Evolutionary conservation across 2,329 filamentous ascomycete species (phyloP), one percentile per base, ranked within the genome.

Genomic region (Colletotrichum spinosum): DNA sequence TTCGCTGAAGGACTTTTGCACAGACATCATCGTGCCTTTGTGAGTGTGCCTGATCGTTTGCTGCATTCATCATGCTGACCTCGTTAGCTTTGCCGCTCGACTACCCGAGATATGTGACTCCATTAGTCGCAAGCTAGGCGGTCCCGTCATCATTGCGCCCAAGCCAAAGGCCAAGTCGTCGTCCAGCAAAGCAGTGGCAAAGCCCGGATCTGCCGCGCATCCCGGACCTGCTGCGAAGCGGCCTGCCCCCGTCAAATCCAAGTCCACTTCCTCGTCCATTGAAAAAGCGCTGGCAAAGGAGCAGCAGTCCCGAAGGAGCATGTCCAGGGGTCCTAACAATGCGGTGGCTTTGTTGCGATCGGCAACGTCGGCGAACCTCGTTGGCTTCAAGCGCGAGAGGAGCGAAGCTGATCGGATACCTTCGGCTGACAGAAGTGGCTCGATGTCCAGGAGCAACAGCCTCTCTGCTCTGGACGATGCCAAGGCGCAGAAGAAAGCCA

Each of bases 1-100:
- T 72, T 87, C 90, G 7, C 79, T 94, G 7, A 88, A 86, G 68
- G 90, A 91, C 73, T 96, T 95, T 73, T 95, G 92, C 72, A 83
- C 92, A 13, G 92, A 96, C 73, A 90, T 96, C 45, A 88, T 96
- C 70, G 81, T 93, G 49, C 92, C 92, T 39, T 95, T 95, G 87
- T 90, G 80, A 83, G 88, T 77, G 8, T 37, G 39, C 6, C 8
- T 9, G 25, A 11, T 15, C 10, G 10, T 8, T 17, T 4, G 10
- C 2, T 7, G 2, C 12, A 10, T n/a, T 12, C 65, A 17, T 3
- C 34, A 37, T 49, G 50, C 80, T 86, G 69, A 86, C 64, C 53
- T 9, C 2, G 35, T 39, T 67, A 91, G 88, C 78, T 96, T 93
- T 74, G 89, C 90, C 39, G 87, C 91, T 12, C 89, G 92, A 39